Conservation (phyloP, 371 early-diverging fungal genomes). For the Smittium culicis region DNA sequence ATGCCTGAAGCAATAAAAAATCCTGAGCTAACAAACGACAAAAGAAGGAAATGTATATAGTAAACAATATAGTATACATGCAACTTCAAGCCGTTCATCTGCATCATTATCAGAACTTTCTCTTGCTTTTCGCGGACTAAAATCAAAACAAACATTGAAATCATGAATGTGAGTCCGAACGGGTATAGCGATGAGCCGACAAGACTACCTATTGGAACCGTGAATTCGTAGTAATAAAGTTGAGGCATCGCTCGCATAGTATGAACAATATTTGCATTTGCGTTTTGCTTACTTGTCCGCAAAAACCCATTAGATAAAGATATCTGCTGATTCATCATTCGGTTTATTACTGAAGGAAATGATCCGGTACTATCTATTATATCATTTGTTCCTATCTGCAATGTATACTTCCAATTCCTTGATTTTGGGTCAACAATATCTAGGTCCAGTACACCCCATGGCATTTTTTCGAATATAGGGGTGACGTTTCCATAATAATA, state of each 20-base stretch:
- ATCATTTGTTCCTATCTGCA: conserved; percentile 41
- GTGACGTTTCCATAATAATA: conserved; percentile 27
- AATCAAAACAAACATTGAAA: conserved; percentile 53
- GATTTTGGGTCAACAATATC: conserved; percentile 27
- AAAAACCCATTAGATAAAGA: conserved; percentile 37
- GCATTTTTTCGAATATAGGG: conserved; percentile 30
- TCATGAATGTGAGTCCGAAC: conserved; percentile 53
- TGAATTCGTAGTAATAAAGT: conserved; percentile 27
- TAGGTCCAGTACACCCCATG: conserved; percentile 38
- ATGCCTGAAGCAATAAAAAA: conserved; percentile 45
- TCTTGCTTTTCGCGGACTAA: conserved; percentile 57
- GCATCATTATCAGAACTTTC: conserved; percentile 54
- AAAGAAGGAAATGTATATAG: conserved; percentile 45
- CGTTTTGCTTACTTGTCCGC: conserved; percentile 18
- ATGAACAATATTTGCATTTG: conserved; percentile 37
- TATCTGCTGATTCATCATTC: conserved; percentile 36
- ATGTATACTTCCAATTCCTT: conserved; percentile 32
- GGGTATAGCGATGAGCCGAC: conserved; percentile 51
- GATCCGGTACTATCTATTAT: conserved; percentile 33
- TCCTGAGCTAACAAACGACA: conserved; percentile 39
- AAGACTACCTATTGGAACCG: conserved; percentile 36
- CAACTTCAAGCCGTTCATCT: conserved; percentile 53
- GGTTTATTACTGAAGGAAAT: conserved; percentile 39
- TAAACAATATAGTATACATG: conserved; percentile 44
- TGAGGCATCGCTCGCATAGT: conserved; percentile 44